Evolutionary conservation across 1,284 basidiomycete species (phyloP).

Genomic region (Sporisorium exsertum): DNA sequence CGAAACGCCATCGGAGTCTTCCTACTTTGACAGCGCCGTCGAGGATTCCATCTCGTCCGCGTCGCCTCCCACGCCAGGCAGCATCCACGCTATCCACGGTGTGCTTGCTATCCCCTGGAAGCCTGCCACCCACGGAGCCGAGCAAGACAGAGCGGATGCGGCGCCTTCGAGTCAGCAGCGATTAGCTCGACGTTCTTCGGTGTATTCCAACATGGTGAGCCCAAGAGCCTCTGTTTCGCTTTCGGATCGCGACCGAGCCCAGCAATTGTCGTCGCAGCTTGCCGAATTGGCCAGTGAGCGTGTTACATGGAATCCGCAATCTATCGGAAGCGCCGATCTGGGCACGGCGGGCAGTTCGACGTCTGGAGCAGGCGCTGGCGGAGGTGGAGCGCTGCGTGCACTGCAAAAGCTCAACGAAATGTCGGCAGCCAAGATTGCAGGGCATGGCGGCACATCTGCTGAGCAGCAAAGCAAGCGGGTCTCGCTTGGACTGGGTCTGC

Average conservation of each 20-base stretch:
- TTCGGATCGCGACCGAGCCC: conserved; percentile 36
- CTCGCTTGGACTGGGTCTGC: conserved; percentile 40
- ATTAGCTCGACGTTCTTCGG: conserved; percentile 18
- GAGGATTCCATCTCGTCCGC: conserved; percentile 37
- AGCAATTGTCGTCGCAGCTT: conserved; percentile 33
- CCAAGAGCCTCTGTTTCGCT: conserved; percentile 35
- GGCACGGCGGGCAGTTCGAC: conserved; percentile 4
- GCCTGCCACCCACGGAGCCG: not conserved
- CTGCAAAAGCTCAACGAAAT: conserved; percentile 46
- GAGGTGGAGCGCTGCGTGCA: conserved; percentile 40
- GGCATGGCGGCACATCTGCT: conserved; percentile 6
- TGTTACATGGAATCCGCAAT: conserved; percentile 38
- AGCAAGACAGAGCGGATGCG: not conserved
- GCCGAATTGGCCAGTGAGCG: conserved; percentile 36
- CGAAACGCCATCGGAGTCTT: conserved; percentile 44
- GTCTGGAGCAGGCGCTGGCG: conserved; percentile 15
- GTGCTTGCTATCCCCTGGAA: conserved; percentile 40
- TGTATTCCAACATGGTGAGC: conserved; percentile 27
- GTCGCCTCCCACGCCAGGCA: conserved; percentile 45
- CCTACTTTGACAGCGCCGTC: conserved; percentile 46
- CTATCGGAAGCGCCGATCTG: not conserved
- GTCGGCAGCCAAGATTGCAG: conserved; percentile 44
- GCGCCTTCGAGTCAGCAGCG: conserved; percentile 13
- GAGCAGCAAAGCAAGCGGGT: conserved; percentile 24
- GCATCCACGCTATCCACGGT: conserved; percentile 37